Evolutionary conservation across 495 filamentous ascomycete species (phyloP), one percentile per base, ranked within the genome.

Genomic region (Penicillium subrubescens): DNA sequence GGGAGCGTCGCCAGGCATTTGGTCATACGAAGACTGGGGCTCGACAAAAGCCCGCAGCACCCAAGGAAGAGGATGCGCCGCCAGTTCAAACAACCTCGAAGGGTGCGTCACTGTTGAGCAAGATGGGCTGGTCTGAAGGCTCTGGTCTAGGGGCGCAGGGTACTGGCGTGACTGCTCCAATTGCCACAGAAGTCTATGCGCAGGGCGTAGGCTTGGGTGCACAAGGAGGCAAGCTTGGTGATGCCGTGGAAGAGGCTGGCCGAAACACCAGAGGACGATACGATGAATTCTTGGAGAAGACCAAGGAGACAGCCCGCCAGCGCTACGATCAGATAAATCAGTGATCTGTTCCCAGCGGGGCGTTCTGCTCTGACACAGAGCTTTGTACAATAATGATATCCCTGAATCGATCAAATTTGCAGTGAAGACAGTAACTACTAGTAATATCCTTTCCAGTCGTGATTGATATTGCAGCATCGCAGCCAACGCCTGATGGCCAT

Each of bases 121-220:
- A 96, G 79, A 96, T 97, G 92, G 93, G 93, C 17, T 97, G 91
- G 91, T 88, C 83, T 14, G 86, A 86, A 3, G 93, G 93, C 1
- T 83, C 88, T 60, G 94, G 94, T 2, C 80, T 97, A 21, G 94
- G 94, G 48, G 91, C 89, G 3, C 85, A 89, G 66, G 91, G 93
- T 0, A 87, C 88, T 1, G 94, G 93, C 3, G 85, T 88, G 55
- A 92, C 88, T 0, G 89, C 89, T 19, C 90, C 91, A 0, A 90
- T 97, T 59, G 82, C 87, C 14, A 91, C 91, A 0, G 87, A 91
- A 53, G 84, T 92, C 37, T 97, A 97, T 73, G 85, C 87, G 3
- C 87, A 89, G 34, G 94, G 94, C 17, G 93, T 95, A 0, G 94
- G 94, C 8, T 75, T 97, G 25, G 94, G 94, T 0, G 93, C 93